Percentiles rank a stretch among this genome's conserved stretches.
Conservation (phyloP, 2,329 filamentous ascomycete genomes). For the Sarocladiaceae sp. region DNA sequence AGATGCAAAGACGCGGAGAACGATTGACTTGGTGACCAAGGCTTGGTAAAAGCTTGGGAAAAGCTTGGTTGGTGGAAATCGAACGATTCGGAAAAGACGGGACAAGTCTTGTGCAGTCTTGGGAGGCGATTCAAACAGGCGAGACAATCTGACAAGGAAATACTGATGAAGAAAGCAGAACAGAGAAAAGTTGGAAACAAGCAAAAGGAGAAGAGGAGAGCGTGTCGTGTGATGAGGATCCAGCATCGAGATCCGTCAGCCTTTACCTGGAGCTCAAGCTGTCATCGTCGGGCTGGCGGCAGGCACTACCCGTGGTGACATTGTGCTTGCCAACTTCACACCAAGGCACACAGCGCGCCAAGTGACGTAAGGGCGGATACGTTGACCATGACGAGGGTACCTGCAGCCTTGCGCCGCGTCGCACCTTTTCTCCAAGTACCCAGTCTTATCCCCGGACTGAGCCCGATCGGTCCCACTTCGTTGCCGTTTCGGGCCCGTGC, state of each 20-base stretch:
- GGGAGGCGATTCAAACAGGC: neutral
- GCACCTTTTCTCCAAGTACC: too few species aligned
- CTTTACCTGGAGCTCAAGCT: neutral
- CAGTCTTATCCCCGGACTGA: too few species aligned
- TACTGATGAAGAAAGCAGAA: neutral
- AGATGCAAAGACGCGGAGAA: neutral
- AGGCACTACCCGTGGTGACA: too few species aligned
- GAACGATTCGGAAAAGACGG: neutral
- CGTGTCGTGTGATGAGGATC: neutral
- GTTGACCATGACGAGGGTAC: too few species aligned
- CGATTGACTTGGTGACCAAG: neutral
- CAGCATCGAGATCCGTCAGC: neutral
- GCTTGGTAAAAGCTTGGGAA: slow-evolving; percentile 2
- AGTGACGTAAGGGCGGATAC: slow-evolving; percentile 4
- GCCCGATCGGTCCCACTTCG: too few species aligned
- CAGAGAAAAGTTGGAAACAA: neutral
- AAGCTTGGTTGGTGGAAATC: neutral
- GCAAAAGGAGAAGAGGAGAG: neutral
- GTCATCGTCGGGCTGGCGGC: neutral
- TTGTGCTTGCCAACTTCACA: too few species aligned
- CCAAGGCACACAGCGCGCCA: neutral
- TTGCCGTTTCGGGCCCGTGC: too few species aligned
- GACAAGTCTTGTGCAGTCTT: too few species aligned
- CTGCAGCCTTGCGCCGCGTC: too few species aligned
- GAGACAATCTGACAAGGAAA: neutral